Conservation (phyloP, 331 rosid genomes). For the Cydonia oblonga region DNA sequence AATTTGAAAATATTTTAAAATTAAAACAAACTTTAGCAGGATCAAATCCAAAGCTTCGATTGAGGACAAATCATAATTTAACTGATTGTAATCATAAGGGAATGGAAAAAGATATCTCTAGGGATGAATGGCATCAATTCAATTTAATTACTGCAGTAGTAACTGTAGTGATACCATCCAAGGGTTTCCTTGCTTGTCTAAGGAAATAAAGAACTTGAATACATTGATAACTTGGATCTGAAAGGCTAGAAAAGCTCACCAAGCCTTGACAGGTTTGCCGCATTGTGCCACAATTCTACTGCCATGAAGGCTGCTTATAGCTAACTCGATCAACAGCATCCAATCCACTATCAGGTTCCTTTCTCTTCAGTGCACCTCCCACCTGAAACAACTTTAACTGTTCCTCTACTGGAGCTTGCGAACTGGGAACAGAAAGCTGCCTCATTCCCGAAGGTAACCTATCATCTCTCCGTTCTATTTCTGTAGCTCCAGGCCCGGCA, state of each 20-base stretch:
- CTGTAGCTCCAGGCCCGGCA: constrained; percentile 60
- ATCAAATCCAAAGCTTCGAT: background rate
- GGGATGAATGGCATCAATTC: background rate
- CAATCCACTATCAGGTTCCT: constrained; percentile 74
- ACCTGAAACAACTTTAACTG: constrained; percentile 54
- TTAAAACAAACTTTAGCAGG: background rate
- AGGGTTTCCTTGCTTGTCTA: background rate
- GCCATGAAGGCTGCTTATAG: constrained; percentile 62
- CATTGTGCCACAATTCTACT: constrained; percentile 23
- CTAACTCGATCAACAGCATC: constrained; percentile 36
- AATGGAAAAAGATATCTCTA: background rate
- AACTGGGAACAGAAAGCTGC: constrained; percentile 49
- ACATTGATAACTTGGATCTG: background rate
- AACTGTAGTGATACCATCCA: background rate
- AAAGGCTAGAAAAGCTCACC: constrained; percentile 12
- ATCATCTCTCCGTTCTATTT: constrained; percentile 53
- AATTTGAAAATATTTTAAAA: too few species aligned
- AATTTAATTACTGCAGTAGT: background rate
- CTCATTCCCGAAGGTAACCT: constrained; percentile 28
- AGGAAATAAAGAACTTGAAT: background rate
- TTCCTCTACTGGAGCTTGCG: constrained; percentile 49
- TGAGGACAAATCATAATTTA: background rate
- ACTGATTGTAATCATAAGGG: background rate
- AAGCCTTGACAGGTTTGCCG: constrained; percentile 5
- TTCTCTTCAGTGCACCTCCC: constrained; percentile 50